A percentile compares a stretch with the other conserved stretches of the same genome.
Conservation (phyloP, 2,329 filamentous ascomycete genomes). For the Lasiodiplodia sp. region DNA sequence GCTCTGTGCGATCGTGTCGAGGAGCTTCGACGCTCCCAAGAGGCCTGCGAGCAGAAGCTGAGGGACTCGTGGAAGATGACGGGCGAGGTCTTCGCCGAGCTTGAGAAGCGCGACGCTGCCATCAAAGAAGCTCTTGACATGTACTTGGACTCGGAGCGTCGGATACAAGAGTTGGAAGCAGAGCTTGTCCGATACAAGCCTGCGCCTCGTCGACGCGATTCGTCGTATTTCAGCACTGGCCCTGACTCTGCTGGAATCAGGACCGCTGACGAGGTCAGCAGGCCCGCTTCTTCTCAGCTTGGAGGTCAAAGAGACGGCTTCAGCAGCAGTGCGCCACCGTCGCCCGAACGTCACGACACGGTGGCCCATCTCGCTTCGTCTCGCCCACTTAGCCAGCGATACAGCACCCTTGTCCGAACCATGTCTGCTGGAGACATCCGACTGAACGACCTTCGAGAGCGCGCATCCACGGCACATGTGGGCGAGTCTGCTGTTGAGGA, state of each 20-base stretch:
- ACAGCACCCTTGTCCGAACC: slow-evolving; percentile 24
- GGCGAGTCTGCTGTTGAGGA: background rate
- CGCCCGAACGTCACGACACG: background rate
- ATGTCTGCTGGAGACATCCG: slow-evolving; percentile 23
- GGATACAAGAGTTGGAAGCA: slow-evolving; percentile 10
- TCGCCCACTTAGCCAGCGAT: slow-evolving; percentile 8
- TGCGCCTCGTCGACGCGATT: slow-evolving; percentile 3
- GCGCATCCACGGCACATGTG: slow-evolving; percentile 6
- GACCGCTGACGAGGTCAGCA: background rate
- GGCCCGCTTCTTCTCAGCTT: background rate
- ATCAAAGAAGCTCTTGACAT: slow-evolving; percentile 29
- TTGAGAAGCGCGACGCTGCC: slow-evolving; percentile 28
- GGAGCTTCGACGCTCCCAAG: slow-evolving; percentile 8
- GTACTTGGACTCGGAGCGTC: slow-evolving; percentile 21
- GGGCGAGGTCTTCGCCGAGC: slow-evolving; percentile 24
- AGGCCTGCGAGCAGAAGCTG: slow-evolving; percentile 21
- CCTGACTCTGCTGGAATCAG: slow-evolving; percentile 6
- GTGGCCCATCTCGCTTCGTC: background rate
- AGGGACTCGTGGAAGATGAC: slow-evolving; percentile 23
- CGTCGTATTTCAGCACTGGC: slow-evolving; percentile 21
- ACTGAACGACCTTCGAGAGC: slow-evolving; percentile 10
- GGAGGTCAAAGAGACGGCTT: background rate
- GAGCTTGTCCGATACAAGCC: slow-evolving; percentile 11
- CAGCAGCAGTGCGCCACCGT: background rate
- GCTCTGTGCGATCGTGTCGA: slow-evolving; percentile 10